These are phyloP conservation scores for Ganoderma multipileum DNA, from an alignment of 1,284 basidiomycete genomes.

Conservation along the genomic window DNA sequence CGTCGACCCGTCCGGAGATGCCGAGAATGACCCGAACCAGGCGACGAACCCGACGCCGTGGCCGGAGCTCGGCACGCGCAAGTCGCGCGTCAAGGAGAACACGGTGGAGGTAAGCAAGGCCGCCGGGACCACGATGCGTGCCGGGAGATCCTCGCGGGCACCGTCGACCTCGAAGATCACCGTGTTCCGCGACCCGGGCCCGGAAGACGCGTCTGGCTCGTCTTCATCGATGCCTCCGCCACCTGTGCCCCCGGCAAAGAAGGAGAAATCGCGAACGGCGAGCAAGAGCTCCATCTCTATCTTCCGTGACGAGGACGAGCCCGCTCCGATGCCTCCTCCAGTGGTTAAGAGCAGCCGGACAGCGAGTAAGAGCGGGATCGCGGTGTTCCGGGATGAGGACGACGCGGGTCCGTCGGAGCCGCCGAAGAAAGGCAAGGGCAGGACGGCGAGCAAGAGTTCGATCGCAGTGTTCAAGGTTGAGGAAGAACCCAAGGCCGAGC, in stretches of 20 bases:
- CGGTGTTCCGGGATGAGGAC: conserved; percentile 39
- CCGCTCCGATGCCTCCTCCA: conserved; percentile 35
- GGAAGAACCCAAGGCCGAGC: conserved; percentile 27
- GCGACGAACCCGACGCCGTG: conserved; percentile 52
- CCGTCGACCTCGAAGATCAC: conserved; percentile 57
- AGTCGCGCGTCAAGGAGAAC: conserved; percentile 79
- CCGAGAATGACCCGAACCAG: conserved; percentile 40
- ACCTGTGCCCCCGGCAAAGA: conserved; percentile 37
- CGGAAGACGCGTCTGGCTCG: conserved; percentile 21
- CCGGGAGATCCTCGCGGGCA: conserved; percentile 59
- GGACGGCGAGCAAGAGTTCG: conserved; percentile 25
- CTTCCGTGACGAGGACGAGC: conserved; percentile 52
- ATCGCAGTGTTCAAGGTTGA: conserved; percentile 38
- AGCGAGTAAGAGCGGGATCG: conserved; percentile 28
- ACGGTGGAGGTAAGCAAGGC: conserved; percentile 70
- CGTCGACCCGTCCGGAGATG: conserved; percentile 67
- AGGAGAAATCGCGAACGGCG: conserved; percentile 30
- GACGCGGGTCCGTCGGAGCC: conserved; percentile 39
- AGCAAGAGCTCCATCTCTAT: conserved; percentile 49
- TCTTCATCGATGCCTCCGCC: conserved; percentile 35
- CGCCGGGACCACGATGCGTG: conserved; percentile 65
- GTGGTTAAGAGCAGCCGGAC: conserved; percentile 30
- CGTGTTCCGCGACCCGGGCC: conserved; percentile 60
- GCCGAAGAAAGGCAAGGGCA: conserved; percentile 35
- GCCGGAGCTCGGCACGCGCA: conserved; percentile 76